Conservation (phyloP, 169 alveolate genomes). For the Hepatocystis sp. region DNA sequence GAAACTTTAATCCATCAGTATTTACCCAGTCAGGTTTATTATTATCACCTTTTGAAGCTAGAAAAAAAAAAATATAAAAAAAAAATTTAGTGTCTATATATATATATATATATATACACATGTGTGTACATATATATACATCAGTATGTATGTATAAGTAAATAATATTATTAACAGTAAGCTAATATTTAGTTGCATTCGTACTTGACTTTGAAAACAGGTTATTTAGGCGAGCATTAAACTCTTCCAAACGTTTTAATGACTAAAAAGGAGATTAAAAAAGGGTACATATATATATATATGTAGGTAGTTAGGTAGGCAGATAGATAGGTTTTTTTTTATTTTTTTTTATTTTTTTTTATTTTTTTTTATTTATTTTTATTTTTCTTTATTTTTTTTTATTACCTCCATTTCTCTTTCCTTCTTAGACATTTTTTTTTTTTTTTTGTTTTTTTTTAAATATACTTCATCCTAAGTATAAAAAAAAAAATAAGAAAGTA, state of each 20-base stretch:
- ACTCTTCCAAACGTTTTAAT: constrained; percentile 39
- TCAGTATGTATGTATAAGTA: neutral
- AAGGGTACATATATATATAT: neutral
- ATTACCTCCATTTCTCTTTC: constrained; percentile 65
- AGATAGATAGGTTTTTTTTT: no score
- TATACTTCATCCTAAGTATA: constrained; percentile 34
- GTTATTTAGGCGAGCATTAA: constrained; percentile 38
- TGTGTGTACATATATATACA: neutral
- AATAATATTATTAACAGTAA: no score
- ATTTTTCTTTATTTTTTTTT: no score
- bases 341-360: no score
- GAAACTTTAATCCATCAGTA: constrained; percentile 35
- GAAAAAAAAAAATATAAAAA: neutral
- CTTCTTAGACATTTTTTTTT: constrained; percentile 46
- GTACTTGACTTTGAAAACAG: constrained; percentile 28
- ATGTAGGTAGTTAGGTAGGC: no score
- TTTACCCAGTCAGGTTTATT: constrained; percentile 45
- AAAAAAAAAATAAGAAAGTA: neutral
- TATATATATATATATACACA: constrained; percentile 5
- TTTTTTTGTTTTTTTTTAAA: constrained; percentile 26
- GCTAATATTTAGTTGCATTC: no score
- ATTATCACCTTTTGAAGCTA: constrained; percentile 1
- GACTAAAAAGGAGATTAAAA: constrained; percentile 12
- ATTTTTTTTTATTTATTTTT: no score
- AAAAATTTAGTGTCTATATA: neutral